Evolutionary conservation across 331 rosid genomes (phyloP), one percentile per base, ranked within the genome.

Genomic region (Prunus yedoensis): DNA sequence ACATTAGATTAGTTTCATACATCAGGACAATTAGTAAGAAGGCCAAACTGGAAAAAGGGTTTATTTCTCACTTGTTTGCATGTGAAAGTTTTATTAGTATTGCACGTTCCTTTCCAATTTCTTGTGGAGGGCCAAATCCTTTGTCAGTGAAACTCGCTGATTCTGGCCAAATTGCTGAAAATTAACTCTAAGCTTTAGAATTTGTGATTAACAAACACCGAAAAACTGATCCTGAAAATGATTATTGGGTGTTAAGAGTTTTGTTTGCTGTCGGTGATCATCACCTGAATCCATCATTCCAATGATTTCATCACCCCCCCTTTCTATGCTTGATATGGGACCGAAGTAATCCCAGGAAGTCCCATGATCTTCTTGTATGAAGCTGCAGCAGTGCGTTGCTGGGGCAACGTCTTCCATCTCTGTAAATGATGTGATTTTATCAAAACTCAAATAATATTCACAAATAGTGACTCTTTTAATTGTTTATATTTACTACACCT

Each of bases 341-440:
- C 25, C 14, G 20, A 12, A 64, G 16, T 9, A 81, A 61, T 14
- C 81, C 83, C 67, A 78, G 10, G 35, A 77, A 81, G 45, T 78
- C 79, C 81, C 76, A 68, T 57, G 77, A 76, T 72, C 81, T 73
- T 45, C 74, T 78, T 11, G 76, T 79, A 62, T 79, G 81, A 65
- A 79, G 81, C 38, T 71, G 25, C n/a, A 58, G 30, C 51, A 23
- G 17, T 10, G 38, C 41, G 64, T 74, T 43, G 80, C 73, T 2
- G 80, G 70, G 20, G 74, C 54, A 28, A 84, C 85, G 1, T 54
- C 87, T 23, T 84, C 75, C 58, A 66, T 60, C 14, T 38, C 83
- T 84, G 78, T 27, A 69, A 41, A 32, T 1, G 30, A 74, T 2
- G 4, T 15, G 51, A 12, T 12, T 49, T 49, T 49, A 49, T 49